These are phyloP conservation scores for Furcasterigmium furcatum DNA, from an alignment of 2,329 filamentous ascomycete genomes.

Conservation along the genomic window DNA sequence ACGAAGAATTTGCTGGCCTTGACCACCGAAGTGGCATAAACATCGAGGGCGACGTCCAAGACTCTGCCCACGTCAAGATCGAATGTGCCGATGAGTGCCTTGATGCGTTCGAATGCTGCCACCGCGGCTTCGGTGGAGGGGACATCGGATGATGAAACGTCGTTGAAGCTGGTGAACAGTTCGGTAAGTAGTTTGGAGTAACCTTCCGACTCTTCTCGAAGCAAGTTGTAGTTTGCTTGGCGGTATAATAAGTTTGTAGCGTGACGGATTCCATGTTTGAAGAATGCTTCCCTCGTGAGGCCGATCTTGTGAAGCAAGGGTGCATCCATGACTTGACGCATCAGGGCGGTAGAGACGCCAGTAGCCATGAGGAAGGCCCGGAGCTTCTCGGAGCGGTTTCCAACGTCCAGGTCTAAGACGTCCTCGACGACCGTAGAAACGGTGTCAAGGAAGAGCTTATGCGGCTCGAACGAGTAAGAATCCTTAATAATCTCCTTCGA, in stretches of 20 bases:
- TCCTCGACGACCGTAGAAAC: conserved; percentile 76
- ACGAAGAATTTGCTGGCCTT: conserved; percentile 94
- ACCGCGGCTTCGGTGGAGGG: conserved; percentile 75
- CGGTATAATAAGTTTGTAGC: conserved; percentile 92
- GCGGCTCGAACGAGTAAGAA: conserved; percentile 54
- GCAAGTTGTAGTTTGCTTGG: conserved; percentile 93
- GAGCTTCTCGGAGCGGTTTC: conserved; percentile 43
- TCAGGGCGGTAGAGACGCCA: conserved; percentile 64
- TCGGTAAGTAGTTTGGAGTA: conserved; percentile 96
- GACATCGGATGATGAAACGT: conserved; percentile 53
- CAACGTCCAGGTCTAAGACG: conserved; percentile 43
- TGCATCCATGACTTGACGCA: conserved; percentile 82
- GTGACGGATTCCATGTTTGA: conserved; percentile 78
- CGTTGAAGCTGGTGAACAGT: conserved; percentile 70
- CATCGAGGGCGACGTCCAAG: conserved; percentile 89
- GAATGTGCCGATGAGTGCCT: conserved; percentile 93
- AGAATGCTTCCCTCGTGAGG: conserved; percentile 82
- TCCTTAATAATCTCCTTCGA: conserved; percentile 46
- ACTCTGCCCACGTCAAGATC: conserved; percentile 94
- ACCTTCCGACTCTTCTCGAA: conserved; percentile 93
- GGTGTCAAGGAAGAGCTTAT: conserved; percentile 77
- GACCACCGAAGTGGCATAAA: conserved; percentile 89
- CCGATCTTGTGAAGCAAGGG: conserved; percentile 71
- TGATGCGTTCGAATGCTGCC: conserved; percentile 86
- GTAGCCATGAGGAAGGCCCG: conserved; percentile 69